Base-by-base conservation (phyloP, 768 basidiomycete genomes). In the Amanita molliuscula region DNA sequence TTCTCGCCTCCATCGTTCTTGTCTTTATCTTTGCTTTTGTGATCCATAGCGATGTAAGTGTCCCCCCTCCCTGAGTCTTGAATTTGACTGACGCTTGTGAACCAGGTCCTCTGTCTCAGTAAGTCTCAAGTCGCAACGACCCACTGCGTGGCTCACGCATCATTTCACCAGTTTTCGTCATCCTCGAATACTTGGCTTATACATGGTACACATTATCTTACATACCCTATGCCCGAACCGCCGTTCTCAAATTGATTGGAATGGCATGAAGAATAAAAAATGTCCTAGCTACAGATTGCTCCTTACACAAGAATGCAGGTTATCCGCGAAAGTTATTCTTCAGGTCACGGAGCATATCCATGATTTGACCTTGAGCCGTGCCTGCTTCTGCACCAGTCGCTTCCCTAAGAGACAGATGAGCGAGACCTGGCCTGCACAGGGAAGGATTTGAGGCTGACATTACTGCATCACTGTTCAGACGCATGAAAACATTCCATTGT, bases 401-500 rank as follows among this genome's bases (percentile, higher is more conserved):
- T 26, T 72, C 71, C 61, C 88, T 91, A 56, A 25, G 34, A 15
- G 47, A 5, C 1, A 18, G 15, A 45, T 11, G n/a, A 11, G 28
- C 25, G 6, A 51, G 5, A 34, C 5, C 9, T 15, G 3, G n/a
- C 18, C 28, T 33, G 25, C 4, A 21, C 7, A 4, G 13, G 13
- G 36, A 43, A 15, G 5, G 1, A 20, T 41, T 38, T 1, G 33
- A 26, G 10, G 36, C 37, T 53, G 56, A 90, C 89, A 71, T 70
- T 29, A 93, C 78, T 4, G 78, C 72, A 4, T 73, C 70, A 54
- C 69, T 78, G 4, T 73, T 66, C 9, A 92, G 67, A 15, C 92
- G 77, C 90, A 96, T 92, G 65, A 97, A 97, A 6, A 91, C 82
- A 65, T 98, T 98, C 88, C 89, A 94, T 55, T 80, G 71, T 68